Conservation (phyloP, 2,329 filamentous ascomycete species). For the Exserohilum rostratum region DNA sequence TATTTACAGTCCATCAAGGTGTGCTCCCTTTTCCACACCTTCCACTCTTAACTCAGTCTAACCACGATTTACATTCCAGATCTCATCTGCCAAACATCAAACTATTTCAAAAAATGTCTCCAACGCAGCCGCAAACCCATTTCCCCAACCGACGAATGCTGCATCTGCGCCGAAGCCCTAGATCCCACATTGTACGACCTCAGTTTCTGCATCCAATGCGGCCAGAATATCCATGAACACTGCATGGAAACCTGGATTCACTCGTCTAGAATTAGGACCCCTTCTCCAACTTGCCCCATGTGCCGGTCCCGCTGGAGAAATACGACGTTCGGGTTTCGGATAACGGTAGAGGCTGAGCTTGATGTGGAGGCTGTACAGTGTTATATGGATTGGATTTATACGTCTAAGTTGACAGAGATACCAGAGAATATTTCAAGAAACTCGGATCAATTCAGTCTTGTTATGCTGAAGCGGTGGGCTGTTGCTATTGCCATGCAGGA, state of each 20-base stretch:
- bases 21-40: not conserved
- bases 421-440: not conserved
- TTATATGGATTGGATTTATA: constrained; percentile 26
- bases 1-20: constrained; percentile 26
- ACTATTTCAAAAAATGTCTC: constrained; percentile 18
- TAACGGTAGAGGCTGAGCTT: not conserved
- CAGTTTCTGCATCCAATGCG: constrained; percentile 25
- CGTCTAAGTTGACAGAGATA: not conserved
- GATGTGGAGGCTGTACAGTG: constrained; percentile 7
- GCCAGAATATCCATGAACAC: constrained; percentile 23
- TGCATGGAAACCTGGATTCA: constrained; percentile 18
- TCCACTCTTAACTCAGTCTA: not conserved
- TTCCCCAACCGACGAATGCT: constrained; percentile 16
- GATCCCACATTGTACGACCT: constrained; percentile 10
- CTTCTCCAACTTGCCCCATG: constrained; percentile 15
- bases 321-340: not conserved
- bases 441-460: not conserved
- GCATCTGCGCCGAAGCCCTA: constrained; percentile 23
- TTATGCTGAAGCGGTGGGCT: not conserved
- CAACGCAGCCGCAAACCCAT: constrained; percentile 21
- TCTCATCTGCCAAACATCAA: constrained; percentile 24
- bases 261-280: not conserved
- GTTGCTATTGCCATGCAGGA: not conserved
- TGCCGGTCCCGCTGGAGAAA: constrained; percentile 21
- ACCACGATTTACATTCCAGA: constrained; percentile 12